phyloP scores from a whole-genome alignment of 2,329 filamentous ascomycete genomes.

The Botrytis fabae region DNA sequence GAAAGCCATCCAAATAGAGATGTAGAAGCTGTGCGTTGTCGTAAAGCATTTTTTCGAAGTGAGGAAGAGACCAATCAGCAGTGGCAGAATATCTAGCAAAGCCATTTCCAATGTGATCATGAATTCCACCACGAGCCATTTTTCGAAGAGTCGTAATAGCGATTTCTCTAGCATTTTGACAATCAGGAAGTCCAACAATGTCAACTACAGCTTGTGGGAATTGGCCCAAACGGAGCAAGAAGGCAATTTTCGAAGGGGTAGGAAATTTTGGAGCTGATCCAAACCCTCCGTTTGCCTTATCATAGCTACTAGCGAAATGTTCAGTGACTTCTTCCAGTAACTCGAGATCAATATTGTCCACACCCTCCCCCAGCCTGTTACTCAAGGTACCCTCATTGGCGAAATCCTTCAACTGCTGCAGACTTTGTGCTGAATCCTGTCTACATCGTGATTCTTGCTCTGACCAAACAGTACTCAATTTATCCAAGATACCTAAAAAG shows the following conservation, averaged over 20 bases:
- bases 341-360: conserved; percentile 81
- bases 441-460: conserved; percentile 82
- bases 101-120: conserved; percentile 75
- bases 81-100: conserved; percentile 88
- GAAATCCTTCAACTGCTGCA: conserved; percentile 79
- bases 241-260: conserved; percentile 80
- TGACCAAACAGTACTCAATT: conserved; percentile 73
- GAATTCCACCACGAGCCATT: conserved; percentile 71
- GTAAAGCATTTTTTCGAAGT: conserved; percentile 96
- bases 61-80: conserved; percentile 86
- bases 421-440: conserved; percentile 79
- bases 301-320: conserved; percentile 79
- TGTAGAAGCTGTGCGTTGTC: conserved; percentile 86
- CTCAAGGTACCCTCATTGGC: conserved; percentile 80
- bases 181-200: conserved; percentile 83
- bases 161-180: conserved; percentile 72
- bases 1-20: conserved; percentile 84
- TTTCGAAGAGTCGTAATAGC: conserved; percentile 75
- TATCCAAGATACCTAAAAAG: conserved; percentile 80
- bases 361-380: conserved; percentile 43
- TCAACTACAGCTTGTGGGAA: conserved; percentile 75
- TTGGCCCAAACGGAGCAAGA: conserved; percentile 72
- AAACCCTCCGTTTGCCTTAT: conserved; percentile 78
- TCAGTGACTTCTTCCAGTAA: conserved; percentile 86
- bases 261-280: conserved; percentile 81